Evolutionary conservation across 2,329 filamentous ascomycete species (phyloP).

Genomic region (Eurotiales sp.): DNA sequence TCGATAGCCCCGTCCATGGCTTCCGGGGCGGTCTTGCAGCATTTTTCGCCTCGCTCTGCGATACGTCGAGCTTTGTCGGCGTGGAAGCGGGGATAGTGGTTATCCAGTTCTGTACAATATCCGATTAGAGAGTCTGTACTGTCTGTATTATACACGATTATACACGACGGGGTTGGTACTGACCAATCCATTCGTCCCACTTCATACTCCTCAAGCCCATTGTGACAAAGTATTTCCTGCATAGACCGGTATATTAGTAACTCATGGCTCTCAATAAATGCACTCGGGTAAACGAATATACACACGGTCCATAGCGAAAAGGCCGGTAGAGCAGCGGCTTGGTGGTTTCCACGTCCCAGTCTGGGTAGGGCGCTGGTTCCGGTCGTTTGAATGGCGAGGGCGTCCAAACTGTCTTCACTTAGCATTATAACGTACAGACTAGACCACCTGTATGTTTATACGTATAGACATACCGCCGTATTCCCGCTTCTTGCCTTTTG

Average conservation of each 20-base stretch:
- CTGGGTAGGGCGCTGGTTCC: constrained; percentile 57
- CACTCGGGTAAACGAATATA: no score
- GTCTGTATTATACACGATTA: no score
- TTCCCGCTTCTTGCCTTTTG: constrained; percentile 33
- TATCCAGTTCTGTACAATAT: constrained; percentile 63
- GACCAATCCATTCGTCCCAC: constrained; percentile 69
- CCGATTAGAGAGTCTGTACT: no score
- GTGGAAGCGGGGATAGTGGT: constrained; percentile 70
- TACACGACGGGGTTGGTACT: no score
- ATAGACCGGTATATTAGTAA: background rate
- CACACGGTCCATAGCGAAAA: constrained; percentile 67
- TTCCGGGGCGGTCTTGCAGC: constrained; percentile 64
- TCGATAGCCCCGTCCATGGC: constrained; percentile 71
- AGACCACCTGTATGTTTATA: no score
- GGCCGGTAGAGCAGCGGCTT: constrained; percentile 74
- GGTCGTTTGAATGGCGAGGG: constrained; percentile 59
- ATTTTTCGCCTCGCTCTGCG: constrained; percentile 61
- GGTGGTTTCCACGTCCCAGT: constrained; percentile 66
- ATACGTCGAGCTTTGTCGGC: constrained; percentile 67
- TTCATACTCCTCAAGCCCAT: constrained; percentile 71
- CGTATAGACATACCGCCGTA: constrained; percentile 43
- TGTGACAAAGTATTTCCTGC: constrained; percentile 65
- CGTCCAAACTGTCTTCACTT: constrained; percentile 53
- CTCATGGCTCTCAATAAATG: no score
- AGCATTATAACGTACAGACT: no score